phyloP scores from a whole-genome alignment of 2,329 filamentous ascomycete genomes.

The Fusarium citri region DNA sequence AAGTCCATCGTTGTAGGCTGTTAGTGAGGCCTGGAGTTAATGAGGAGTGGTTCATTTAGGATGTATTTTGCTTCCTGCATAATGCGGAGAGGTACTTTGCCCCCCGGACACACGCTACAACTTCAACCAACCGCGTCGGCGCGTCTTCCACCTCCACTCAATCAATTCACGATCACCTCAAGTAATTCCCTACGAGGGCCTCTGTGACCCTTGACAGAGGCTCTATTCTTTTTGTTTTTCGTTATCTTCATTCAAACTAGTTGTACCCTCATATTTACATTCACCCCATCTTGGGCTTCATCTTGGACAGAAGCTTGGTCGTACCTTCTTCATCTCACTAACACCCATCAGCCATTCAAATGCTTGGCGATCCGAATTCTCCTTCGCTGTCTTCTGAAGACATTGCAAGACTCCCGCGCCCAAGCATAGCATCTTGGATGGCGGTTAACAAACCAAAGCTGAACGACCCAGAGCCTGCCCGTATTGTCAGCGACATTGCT shows the following conservation, averaged over 20 bases:
- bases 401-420: constrained; percentile 27
- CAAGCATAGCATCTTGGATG: constrained; percentile 35
- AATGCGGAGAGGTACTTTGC: constrained; percentile 11
- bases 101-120: constrained; percentile 7
- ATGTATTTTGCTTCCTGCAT: constrained; percentile 24
- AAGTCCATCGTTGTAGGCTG: too few species aligned
- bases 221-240: not conserved
- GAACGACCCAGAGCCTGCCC: constrained; percentile 19
- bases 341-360: not conserved
- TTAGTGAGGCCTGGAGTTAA: too few species aligned
- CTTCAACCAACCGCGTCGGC: constrained; percentile 36
- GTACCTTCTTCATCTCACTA: not conserved
- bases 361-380: constrained; percentile 9
- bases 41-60: not conserved
- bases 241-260: not conserved
- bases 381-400: constrained; percentile 21
- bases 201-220: not conserved
- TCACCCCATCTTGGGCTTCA: not conserved
- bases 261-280: not conserved
- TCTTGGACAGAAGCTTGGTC: not conserved
- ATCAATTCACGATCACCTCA: constrained; percentile 4
- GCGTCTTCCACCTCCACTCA: constrained; percentile 18
- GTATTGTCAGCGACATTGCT: constrained; percentile 44
- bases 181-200: not conserved
- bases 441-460: constrained; percentile 18